Base-by-base conservation (phyloP, 208 protist genomes). In the Acanthamoeba sp. region DNA sequence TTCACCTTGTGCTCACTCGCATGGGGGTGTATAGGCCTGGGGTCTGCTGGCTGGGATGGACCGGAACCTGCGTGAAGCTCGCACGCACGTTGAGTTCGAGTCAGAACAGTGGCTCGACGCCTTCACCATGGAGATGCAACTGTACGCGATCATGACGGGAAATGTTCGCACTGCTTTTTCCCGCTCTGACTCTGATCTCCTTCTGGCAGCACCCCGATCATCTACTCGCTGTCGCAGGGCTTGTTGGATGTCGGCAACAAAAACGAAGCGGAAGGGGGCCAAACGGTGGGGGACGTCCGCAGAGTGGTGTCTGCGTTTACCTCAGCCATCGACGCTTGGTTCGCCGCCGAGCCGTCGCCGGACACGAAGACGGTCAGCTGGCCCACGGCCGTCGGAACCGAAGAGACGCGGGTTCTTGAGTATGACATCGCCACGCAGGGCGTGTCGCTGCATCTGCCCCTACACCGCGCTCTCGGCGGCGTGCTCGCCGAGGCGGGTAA, bases 61-160 rank as follows among this genome's bases (percentile, higher is more conserved):
- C 48, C 78, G 45, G 1, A 87, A 62, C 78, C 10, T 62, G 27
- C 78, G 78, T 45, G 78, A 87, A 45, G 27, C 78, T 22, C 78
- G 29, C 27, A 18, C 38, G 45, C 85, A 91, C 85, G 59, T 91
- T 5, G 85, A 73, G 57, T 91, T 52, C 32, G 85, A 91, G 36
- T 73, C 50, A 3, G 85, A 91, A 38, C 50, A 32, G 34, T 91
- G 85, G 85, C 55, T 64, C 22, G 85, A 91, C 27, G 85, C 85
- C 38, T 91, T 91, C 57, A 73, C 85, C 20, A 45, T 91, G 59
- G 85, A 91, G 29, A 73, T 91, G 85, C 57, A 91, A 24, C 20
- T 91, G 85, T 91, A 34, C 48, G 78, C n/a, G 12, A 24, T 69
- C 62, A 9, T 45, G 20, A 7, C 34, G n/a, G n/a, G n/a, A n/a